phyloP scores from a whole-genome alignment of 805 yeast species.

The Candida parachauliodes region DNA sequence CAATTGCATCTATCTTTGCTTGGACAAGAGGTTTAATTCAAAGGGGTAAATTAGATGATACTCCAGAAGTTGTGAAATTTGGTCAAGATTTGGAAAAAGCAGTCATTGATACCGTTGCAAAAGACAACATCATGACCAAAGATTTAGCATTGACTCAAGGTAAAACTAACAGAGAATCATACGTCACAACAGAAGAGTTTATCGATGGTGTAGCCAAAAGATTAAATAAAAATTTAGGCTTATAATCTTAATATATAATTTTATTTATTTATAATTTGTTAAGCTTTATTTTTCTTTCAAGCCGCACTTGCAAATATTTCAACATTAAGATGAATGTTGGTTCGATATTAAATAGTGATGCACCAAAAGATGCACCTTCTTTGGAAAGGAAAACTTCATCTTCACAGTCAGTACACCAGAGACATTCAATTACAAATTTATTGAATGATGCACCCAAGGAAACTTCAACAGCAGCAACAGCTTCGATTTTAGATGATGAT shows the following conservation, averaged over 20 bases:
- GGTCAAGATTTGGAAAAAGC: conserved; percentile 79
- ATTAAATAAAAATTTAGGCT: conserved; percentile 38
- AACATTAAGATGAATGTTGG: conserved; percentile 31
- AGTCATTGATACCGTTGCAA: conserved; percentile 77
- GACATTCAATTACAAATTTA: conserved; percentile 28
- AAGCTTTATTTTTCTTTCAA: too few relatives aligned
- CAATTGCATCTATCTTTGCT: conserved; percentile 95
- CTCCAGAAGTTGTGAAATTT: conserved; percentile 80
- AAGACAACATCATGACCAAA: conserved; percentile 90
- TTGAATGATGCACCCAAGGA: conserved; percentile 19
- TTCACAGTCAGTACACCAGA: conserved; percentile 15
- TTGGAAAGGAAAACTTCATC: too few relatives aligned
- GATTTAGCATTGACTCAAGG: conserved; percentile 91
- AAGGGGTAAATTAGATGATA: conserved; percentile 84
- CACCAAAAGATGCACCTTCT: conserved; percentile 24
- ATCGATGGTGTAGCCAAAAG: conserved; percentile 75
- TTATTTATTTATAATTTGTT: background rate
- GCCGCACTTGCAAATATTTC: background rate
- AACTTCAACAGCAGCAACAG: conserved; percentile 1
- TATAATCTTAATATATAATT: conserved; percentile 1
- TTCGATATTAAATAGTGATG: conserved; percentile 33
- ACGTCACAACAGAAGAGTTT: conserved; percentile 90
- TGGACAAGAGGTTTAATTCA: conserved; percentile 94
- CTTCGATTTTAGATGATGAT: conserved; percentile 15
- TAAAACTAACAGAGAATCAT: conserved; percentile 73